Evolutionary conservation across 306 rosid genomes (phyloP).

Genomic region (Comarum palustre): DNA sequence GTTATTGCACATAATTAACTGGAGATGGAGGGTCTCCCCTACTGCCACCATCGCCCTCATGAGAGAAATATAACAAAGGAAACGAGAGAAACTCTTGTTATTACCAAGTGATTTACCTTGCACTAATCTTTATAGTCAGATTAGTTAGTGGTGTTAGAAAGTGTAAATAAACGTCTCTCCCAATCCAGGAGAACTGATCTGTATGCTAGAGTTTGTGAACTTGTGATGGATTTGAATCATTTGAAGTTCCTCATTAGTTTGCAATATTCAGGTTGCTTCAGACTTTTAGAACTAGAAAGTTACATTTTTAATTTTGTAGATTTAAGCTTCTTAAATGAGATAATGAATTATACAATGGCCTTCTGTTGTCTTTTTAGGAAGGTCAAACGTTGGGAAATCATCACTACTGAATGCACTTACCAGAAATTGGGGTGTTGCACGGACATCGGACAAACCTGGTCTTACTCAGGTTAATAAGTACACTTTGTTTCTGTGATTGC

Average conservation of each 20-base stretch:
- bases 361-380: slow-evolving; percentile 52
- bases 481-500: slow-evolving; percentile 9
- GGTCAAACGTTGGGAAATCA: slow-evolving; percentile 96
- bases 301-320: not conserved
- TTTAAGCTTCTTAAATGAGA: slow-evolving; percentile 17
- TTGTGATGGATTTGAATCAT: not conserved
- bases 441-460: slow-evolving; percentile 92
- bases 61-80: too few species aligned
- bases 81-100: too few species aligned
- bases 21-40: too few species aligned
- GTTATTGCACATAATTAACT: too few species aligned
- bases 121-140: not conserved
- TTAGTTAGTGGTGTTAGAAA: not conserved
- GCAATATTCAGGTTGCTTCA: not conserved
- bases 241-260: not conserved
- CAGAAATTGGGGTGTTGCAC: slow-evolving; percentile 93
- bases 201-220: not conserved
- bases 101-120: too few species aligned
- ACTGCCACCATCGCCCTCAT: too few species aligned
- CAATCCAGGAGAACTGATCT: not conserved
- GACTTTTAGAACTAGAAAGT: not conserved
- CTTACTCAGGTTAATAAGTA: slow-evolving; percentile 65
- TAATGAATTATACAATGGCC: slow-evolving; percentile 8
- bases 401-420: slow-evolving; percentile 90
- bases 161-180: not conserved